Base-by-base conservation (phyloP, 768 basidiomycete genomes). In the Rhodotorula babjevae region DNA sequence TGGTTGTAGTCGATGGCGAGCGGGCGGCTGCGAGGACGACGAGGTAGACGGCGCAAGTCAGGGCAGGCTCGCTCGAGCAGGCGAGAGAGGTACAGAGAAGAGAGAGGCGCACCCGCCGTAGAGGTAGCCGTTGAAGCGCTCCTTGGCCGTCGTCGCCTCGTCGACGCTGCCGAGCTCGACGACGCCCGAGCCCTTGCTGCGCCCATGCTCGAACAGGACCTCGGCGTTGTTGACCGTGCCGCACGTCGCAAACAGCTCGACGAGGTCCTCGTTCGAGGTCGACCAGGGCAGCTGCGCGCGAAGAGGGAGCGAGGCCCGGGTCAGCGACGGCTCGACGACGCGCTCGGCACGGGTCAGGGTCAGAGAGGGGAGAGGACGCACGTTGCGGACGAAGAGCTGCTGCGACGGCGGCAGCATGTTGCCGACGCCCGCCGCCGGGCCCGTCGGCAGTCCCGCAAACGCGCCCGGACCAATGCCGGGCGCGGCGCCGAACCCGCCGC, bases 301-400 rank as follows among this genome's bases (percentile, higher is more conserved):
- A 36, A 9, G 9, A 36, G 36, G 36, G n/a, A n/a, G n/a, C n/a
- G n/a, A n/a, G n/a, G n/a, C n/a, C n/a, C n/a, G n/a, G n/a, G n/a
- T n/a, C n/a, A n/a, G n/a, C n/a, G n/a, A n/a, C n/a, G n/a, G n/a
- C n/a, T n/a, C n/a, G n/a, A n/a, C n/a, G n/a, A n/a, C n/a, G n/a
- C n/a, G n/a, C n/a, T n/a, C n/a, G n/a, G n/a, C n/a, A n/a, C n/a
- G n/a, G n/a, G n/a, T n/a, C n/a, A n/a, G n/a, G n/a, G n/a, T n/a
- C 3, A 52, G 50, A 25, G 23, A 27, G 21, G 9, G 21, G 27
- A 15, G 14, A 25, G 27, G 59, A 88, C 95, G 81, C 81, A 96
- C 95, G 81, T 99, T 99, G 82, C 92, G 89, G 77, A 98, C 94
- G 87, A 95, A 91, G 79, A 99, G 97, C 83, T 99, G 95, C 80